Percentiles rank a stretch among this genome's conserved stretches.
These are phyloP conservation scores for Populus hybrid DNA, from an alignment of 441 rosid genomes.

Conservation along the genomic window DNA sequence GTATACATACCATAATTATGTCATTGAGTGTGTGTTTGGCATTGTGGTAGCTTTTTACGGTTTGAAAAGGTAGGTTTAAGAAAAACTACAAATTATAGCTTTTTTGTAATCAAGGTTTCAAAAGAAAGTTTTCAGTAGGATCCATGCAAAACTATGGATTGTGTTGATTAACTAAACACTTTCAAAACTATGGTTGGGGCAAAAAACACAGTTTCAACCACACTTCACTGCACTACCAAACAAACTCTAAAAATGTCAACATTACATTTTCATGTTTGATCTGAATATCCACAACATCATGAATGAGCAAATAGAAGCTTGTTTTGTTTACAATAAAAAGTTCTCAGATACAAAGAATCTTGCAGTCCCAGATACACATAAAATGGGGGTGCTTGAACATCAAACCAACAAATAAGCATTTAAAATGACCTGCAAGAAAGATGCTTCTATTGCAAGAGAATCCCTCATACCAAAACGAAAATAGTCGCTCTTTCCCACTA, in stretches of 20 bases:
- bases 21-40: no score
- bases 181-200: no score
- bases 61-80: no score
- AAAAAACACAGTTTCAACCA: no score
- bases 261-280: not conserved
- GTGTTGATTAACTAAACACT: no score
- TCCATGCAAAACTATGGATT: no score
- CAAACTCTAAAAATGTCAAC: not conserved
- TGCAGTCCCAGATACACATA: conserved; percentile 7
- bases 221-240: not conserved
- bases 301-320: conserved; percentile 1
- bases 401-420: conserved; percentile 11
- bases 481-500: conserved; percentile 75
- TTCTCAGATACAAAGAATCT: not conserved
- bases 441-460: conserved; percentile 96
- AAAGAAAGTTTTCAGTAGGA: not conserved
- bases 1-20: not conserved
- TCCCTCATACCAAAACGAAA: conserved; percentile 89
- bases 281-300: not conserved
- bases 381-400: conserved; percentile 11
- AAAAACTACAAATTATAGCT: no score
- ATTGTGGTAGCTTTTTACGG: no score
- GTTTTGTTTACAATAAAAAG: conserved; percentile 9
- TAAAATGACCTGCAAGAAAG: conserved; percentile 81
- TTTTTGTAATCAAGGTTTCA: no score